phyloP scores from a whole-genome alignment of 179 eudicot genomes.

The Corrigiola litoralis region DNA sequence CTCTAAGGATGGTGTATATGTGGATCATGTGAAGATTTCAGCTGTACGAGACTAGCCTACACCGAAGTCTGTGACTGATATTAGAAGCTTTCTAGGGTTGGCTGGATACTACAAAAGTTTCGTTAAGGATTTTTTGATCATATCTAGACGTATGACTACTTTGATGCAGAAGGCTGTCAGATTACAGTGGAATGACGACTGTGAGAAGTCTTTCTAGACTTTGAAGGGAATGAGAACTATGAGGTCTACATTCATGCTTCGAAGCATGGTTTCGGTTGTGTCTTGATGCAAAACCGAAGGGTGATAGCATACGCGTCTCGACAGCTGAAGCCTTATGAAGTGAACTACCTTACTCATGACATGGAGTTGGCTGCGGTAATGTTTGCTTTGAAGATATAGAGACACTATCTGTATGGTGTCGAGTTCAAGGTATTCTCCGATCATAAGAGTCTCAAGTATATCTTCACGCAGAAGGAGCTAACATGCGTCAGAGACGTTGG shows the following conservation, averaged over 20 bases:
- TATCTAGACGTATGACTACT: background rate
- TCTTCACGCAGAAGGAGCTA: background rate
- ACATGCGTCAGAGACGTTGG: background rate
- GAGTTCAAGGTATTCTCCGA: background rate
- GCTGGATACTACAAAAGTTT: background rate
- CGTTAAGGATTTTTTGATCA: background rate
- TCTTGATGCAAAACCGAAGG: background rate
- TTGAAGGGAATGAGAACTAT: background rate
- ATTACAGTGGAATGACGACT: background rate
- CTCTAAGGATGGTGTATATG: background rate
- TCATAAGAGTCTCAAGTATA: background rate
- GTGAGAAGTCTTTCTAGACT: background rate
- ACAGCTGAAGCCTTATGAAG: background rate
- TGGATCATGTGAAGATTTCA: background rate
- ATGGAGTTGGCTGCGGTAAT: background rate
- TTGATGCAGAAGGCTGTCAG: background rate
- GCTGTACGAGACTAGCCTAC: background rate
- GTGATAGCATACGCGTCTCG: background rate
- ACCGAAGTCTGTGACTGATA: background rate
- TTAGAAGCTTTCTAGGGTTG: background rate
- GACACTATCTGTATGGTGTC: background rate
- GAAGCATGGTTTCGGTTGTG: background rate
- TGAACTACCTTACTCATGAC: background rate
- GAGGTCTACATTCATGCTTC: background rate
- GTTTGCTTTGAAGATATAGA: background rate